These are phyloP conservation scores for Kluyveromyces nonfermentans DNA, from an alignment of 805 yeast genomes.

Conservation along the genomic window DNA sequence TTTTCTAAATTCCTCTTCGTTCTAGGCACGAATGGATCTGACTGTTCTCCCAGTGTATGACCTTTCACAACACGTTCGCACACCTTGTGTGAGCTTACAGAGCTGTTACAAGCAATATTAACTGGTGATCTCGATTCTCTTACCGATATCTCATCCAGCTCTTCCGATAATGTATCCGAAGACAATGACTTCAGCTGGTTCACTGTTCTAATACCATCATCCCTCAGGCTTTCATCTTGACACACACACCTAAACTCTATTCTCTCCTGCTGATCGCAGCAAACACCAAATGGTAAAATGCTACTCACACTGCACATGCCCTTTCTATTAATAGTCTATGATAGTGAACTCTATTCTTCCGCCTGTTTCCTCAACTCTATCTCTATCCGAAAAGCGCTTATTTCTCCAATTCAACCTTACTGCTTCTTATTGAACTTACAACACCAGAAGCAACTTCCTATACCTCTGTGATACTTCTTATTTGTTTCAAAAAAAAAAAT, in stretches of 20 bases:
- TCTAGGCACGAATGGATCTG: neutral
- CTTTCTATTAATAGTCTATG: too few relatives aligned
- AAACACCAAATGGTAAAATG: neutral
- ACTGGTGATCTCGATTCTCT: neutral
- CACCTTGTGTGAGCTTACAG: neutral
- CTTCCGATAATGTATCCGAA: constrained; percentile 1
- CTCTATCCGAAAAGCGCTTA: too few relatives aligned
- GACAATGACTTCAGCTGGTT: constrained; percentile 2
- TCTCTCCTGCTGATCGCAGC: neutral
- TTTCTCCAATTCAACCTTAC: too few relatives aligned
- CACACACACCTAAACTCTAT: neutral
- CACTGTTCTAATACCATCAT: neutral
- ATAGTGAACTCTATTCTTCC: too few relatives aligned
- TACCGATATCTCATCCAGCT: neutral
- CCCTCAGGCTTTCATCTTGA: neutral
- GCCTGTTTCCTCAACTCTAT: too few relatives aligned
- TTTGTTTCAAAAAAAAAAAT: too few relatives aligned
- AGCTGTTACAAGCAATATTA: neutral
- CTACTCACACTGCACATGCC: neutral
- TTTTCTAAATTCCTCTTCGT: too few relatives aligned
- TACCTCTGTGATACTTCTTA: too few relatives aligned
- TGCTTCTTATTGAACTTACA: too few relatives aligned
- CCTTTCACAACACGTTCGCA: neutral
- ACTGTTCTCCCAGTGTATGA: neutral
- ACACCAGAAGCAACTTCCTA: too few relatives aligned